phyloP scores from a whole-genome alignment of 106 monocot species.

The Phalaenopsis aphrodite region DNA sequence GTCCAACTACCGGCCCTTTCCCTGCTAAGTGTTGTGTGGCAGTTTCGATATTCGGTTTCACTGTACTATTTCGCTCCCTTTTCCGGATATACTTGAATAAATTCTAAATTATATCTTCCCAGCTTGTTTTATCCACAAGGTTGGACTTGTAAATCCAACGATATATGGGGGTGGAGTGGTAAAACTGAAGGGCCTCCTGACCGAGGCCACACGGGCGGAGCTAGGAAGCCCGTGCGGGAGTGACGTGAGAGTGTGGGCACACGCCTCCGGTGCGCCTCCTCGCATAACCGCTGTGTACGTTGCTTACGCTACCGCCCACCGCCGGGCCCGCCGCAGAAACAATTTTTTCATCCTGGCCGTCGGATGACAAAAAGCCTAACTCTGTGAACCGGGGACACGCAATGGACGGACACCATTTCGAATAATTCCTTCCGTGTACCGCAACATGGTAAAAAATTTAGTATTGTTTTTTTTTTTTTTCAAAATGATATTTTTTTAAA shows the following conservation, averaged over 20 bases:
- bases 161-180: background rate
- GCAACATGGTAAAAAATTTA: background rate
- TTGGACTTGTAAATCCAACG: background rate
- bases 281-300: constrained; percentile 1
- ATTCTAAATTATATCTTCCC: background rate
- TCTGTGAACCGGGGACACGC: background rate
- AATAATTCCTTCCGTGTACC: background rate
- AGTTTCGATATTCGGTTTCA: background rate
- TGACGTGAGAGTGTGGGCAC: background rate
- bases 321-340: background rate
- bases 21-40: background rate
- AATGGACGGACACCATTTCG: background rate
- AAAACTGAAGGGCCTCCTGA: background rate
- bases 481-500: too few relatives aligned
- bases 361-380: background rate
- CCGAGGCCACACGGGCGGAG: background rate
- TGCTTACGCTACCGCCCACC: background rate
- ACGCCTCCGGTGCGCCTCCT: constrained; percentile 1
- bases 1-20: background rate
- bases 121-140: background rate
- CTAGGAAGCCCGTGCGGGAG: background rate
- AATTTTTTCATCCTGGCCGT: background rate
- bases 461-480: background rate
- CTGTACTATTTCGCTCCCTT: background rate
- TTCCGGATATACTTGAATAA: background rate